phyloP scores from a whole-genome alignment of 1,284 basidiomycete genomes.

The Moniliella sp. region DNA sequence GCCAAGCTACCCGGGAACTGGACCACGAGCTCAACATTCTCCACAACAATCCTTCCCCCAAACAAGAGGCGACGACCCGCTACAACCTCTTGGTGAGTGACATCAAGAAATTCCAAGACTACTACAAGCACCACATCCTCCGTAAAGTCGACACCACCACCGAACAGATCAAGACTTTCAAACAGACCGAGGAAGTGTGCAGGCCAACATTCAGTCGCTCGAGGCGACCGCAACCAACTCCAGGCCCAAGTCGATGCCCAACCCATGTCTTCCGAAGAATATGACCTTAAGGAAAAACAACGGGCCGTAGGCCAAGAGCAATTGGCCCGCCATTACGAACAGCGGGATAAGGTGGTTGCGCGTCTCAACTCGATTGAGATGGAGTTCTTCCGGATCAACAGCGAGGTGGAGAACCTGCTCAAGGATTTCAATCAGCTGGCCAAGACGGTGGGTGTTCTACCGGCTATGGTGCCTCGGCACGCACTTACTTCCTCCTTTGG shows the following conservation, averaged over 20 bases:
- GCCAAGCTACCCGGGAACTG: slow-evolving; percentile 5
- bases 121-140: slow-evolving; percentile 22
- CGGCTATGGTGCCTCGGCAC: not conserved
- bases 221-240: slow-evolving; percentile 10
- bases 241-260: slow-evolving; percentile 21
- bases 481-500: not conserved
- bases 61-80: slow-evolving; percentile 15
- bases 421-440: slow-evolving; percentile 14
- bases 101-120: slow-evolving; percentile 22
- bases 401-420: slow-evolving; percentile 18
- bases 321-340: slow-evolving; percentile 9
- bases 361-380: slow-evolving; percentile 20
- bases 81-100: slow-evolving; percentile 21
- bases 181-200: no score
- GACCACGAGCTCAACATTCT: slow-evolving; percentile 10
- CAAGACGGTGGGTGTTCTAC: slow-evolving; percentile 1
- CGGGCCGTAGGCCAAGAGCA: slow-evolving; percentile 17
- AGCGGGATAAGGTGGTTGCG: slow-evolving; percentile 13
- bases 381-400: slow-evolving; percentile 18
- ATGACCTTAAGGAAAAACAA: slow-evolving; percentile 17
- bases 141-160: slow-evolving; percentile 24
- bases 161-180: slow-evolving; percentile 17
- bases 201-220: slow-evolving; percentile 5
- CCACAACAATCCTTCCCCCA: slow-evolving; percentile 14
- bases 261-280: slow-evolving; percentile 25